Base-by-base conservation (phyloP, 768 basidiomycete species). In the Calvatia gigantea region DNA sequence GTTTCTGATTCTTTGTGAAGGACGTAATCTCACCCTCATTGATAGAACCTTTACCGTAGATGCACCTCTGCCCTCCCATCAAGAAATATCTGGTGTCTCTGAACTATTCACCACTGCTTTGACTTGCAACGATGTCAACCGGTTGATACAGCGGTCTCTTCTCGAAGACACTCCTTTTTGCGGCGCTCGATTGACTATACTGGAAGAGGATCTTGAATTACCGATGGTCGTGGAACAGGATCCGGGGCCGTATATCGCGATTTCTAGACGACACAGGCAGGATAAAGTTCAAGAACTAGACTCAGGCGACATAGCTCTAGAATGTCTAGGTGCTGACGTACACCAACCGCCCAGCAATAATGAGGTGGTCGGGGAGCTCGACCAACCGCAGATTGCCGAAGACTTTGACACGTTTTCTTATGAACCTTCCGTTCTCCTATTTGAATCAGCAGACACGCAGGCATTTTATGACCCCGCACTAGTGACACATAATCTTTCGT, bases 11-110 rank as follows among this genome's bases (percentile, higher is more conserved):
- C 2, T 15, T 44, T 43, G 6, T 19, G 29, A 43, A 4, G 41
- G 21, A 9, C 15, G 12, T 29, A 33, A 17, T 6, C 9, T 42
- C 23, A 25, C 27, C 11, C 25, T 29, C 8, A 4, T 27, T 23
- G 5, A 38, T 49, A 56, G 54, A 17, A 45, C 54, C n/a, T 56
- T 56, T 31, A 56, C 46, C 11, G 47, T 48, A 15, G 37, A 41
- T n/a, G 25, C 54, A 14, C 54, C 54, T 3, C 21, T 54, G 8
- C 54, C 45, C 33, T 56, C 54, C 4, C 54, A 56, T 37, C 38
- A 56, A 25, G 54, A 56, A 31, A 29, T 48, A 21, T 56, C 46
- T 33, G 28, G 33, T 6, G 47, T 56, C 29, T 56, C 27, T 25
- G 46, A 35, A n/a, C 32, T 33, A 4, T 39, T 49, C 8, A 25